Evolutionary conservation across 1,139 yeast species (phyloP), one percentile per base, ranked within the genome.

Genomic region (Zygosaccharomyces sapae): DNA sequence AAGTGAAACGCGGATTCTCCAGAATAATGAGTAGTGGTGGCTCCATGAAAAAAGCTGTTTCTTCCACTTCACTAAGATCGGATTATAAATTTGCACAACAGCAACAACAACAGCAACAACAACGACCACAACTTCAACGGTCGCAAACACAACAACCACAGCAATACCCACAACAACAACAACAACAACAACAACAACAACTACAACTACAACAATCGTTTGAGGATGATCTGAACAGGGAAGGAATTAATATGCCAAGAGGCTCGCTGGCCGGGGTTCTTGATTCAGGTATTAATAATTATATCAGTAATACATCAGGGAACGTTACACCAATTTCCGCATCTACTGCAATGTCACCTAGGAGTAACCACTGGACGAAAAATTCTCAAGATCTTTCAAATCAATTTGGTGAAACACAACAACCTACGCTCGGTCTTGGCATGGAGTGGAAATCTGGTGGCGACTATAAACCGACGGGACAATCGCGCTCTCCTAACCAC

Each of bases 1-100:
- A 58, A 36, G 59, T 62, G 38, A 60, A 54, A 38, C 53, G 54
- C 36, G 59, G 65, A 6, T 46, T 62, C 19, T 54, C 65, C 5
- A 52, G 63, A 40, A 60, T 62, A 18, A 57, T 62, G 25, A 57
- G 62, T 36, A 46, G 52, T 31, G 50, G 57, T 36, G 53, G 51
- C 5, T 42, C 50, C 3, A 43, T 51, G n/a, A 45, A 46, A 24
- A 46, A 50, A 37, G 49, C 48, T 20, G 48, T 49, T 25, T 44
- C 55, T 12, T 35, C 48, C 10, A 41, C 52, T 24, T 46, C 47
- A 20, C 27, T 39, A 18, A 48, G 41, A 27, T 38, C 34, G 8
- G 41, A 38, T 38, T 33, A 27, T 29, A 38, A 38, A 13, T 7
- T 33, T 8, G 10, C 41, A 10, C 41, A 27, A 12, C 20, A 29